These are phyloP conservation scores for Colletotrichum tabaci DNA, from an alignment of 2,329 filamentous ascomycete genomes.

Conservation along the genomic window DNA sequence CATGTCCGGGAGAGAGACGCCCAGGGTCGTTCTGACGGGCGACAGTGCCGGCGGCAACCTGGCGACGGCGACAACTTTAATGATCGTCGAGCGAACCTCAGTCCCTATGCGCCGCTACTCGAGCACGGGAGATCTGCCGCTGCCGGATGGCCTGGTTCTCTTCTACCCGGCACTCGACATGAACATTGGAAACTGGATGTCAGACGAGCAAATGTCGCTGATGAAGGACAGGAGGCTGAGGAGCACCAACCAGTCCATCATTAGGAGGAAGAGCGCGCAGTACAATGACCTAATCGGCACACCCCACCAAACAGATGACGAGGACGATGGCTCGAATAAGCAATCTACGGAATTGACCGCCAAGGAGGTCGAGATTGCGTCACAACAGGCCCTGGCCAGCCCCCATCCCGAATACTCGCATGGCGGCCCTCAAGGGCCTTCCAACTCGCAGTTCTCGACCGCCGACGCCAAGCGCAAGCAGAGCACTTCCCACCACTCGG, in stretches of 20 bases:
- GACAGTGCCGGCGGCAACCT: slow-evolving; percentile 67
- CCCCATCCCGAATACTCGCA: slow-evolving; percentile 68
- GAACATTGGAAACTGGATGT: slow-evolving; percentile 99
- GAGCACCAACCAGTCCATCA: slow-evolving; percentile 82
- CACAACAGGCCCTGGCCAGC: slow-evolving; percentile 48
- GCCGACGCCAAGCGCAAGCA: slow-evolving; percentile 35
- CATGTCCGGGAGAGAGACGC: slow-evolving; percentile 56
- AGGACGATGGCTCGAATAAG: slow-evolving; percentile 65
- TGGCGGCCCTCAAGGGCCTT: slow-evolving; percentile 56
- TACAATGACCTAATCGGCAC: slow-evolving; percentile 89
- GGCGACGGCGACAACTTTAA: slow-evolving; percentile 81
- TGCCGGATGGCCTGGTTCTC: slow-evolving; percentile 85
- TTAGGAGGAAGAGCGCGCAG: slow-evolving; percentile 89
- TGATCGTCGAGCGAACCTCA: slow-evolving; percentile 83
- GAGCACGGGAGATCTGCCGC: slow-evolving; percentile 73
- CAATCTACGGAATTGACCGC: slow-evolving; percentile 43
- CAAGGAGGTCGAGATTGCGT: slow-evolving; percentile 40
- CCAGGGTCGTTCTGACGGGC: slow-evolving; percentile 61
- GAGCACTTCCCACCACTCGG: slow-evolving; percentile 65
- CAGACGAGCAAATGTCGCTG: slow-evolving; percentile 95
- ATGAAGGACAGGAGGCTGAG: slow-evolving; percentile 87
- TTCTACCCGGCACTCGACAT: slow-evolving; percentile 94
- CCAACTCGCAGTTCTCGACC: slow-evolving; percentile 27
- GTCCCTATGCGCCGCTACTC: slow-evolving; percentile 68
- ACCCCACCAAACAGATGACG: slow-evolving; percentile 84